A percentile compares a stretch with the other conserved stretches of the same genome.
Conservation (phyloP, 768 basidiomycete genomes). For the Kwoniella pini region DNA sequence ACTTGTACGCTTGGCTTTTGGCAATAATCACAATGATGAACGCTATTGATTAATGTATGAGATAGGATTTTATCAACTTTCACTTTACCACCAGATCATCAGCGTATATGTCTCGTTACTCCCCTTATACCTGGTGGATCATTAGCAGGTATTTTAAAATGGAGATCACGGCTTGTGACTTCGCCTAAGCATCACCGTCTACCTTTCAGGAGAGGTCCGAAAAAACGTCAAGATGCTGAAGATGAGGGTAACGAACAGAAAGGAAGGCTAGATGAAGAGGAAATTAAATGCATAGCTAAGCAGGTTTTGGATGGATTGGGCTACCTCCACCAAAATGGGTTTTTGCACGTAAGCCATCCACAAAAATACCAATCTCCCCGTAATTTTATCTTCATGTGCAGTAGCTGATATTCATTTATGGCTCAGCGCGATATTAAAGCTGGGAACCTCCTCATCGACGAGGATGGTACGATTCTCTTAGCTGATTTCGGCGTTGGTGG, state of each 20-base stretch:
- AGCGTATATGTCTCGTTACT: slow-evolving; percentile 42
- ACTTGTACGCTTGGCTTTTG: too few species aligned
- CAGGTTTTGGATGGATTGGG: slow-evolving; percentile 75
- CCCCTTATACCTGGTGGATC: slow-evolving; percentile 43
- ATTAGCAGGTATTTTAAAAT: slow-evolving; percentile 37
- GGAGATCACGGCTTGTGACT: slow-evolving; percentile 33
- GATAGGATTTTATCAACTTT: slow-evolving; percentile 39
- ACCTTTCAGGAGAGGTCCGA: slow-evolving; percentile 1
- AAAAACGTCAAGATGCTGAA: slow-evolving; percentile 59
- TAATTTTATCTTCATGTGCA: slow-evolving; percentile 41
- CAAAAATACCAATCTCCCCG: too few species aligned
- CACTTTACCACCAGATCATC: slow-evolving; percentile 43
- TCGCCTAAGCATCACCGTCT: slow-evolving; percentile 8
- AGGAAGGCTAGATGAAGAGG: slow-evolving; percentile 79
- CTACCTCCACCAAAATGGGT: slow-evolving; percentile 32
- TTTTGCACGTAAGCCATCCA: slow-evolving; percentile 36
- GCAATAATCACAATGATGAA: too few species aligned
- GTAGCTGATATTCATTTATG: slow-evolving; percentile 65
- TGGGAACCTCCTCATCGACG: slow-evolving; percentile 87
- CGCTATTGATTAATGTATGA: too few species aligned
- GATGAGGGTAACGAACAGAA: slow-evolving; percentile 56
- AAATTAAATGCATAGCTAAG: slow-evolving; percentile 76
- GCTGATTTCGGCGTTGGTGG: slow-evolving; percentile 93
- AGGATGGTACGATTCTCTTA: slow-evolving; percentile 64
- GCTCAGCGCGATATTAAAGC: slow-evolving; percentile 95